Evolutionary conservation across 1,139 yeast species (phyloP), one percentile per base, ranked within the genome.

Genomic region (Taiozyma sp.): DNA sequence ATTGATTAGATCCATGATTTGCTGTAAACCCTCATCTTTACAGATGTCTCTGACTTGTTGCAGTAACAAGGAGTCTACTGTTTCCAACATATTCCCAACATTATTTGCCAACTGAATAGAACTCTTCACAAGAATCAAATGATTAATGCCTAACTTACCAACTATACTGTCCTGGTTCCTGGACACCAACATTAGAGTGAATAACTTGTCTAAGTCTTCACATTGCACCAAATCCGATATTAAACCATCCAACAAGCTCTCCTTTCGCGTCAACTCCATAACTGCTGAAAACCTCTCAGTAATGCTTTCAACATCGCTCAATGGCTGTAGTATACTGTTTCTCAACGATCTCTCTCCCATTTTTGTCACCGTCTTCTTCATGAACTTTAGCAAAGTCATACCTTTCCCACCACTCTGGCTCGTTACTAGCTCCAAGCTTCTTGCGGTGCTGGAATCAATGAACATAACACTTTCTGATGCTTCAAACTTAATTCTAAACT

Each of bases 271-370:
- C 19, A 76, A 55, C 48, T 73, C 77, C 32, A 64, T 57, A 0
- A 74, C 72, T 0, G 76, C 65, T 6, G 67, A 65, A 13, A 67
- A 57, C 40, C 80, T 64, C 46, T 68, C 57, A 16, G 59, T 49
- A 2, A 76, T 66, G 32, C 73, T 66, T 1, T 56, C 55, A 27
- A 54, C 55, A 53, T 72, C 72, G 0, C 78, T 73, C 27, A 76
- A 59, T 0, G 81, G 81, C 51, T 76, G 82, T 19, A 76, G 55
- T 4, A 76, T 67, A 48, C 69, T 72, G 24, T 67, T 70, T 53
- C 70, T 66, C 43, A 77, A 59, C 16, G 70, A 54, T 48, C 80
- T 57, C 22, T 63, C 65, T 1, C 81, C 81, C 80, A 76, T 76
- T 48, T 71, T 72, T 0, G 81, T 76, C 0, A 62, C 56, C 2